Evolutionary conservation across 352 stramenopile genomes (phyloP), one percentile per base, ranked within the genome.

Genomic region (Globisporangium canariense): DNA sequence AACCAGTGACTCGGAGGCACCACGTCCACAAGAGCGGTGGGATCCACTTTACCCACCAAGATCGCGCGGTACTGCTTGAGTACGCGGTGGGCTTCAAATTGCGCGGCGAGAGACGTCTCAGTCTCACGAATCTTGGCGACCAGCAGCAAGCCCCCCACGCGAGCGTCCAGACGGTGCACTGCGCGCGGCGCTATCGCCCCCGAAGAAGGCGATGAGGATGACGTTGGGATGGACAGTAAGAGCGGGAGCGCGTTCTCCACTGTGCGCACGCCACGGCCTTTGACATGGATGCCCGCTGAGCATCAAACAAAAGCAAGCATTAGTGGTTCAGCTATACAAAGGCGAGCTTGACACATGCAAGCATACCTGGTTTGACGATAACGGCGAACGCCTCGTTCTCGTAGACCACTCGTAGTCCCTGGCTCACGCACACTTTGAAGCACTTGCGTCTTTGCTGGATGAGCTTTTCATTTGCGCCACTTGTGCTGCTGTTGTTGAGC

Each of bases 151-250:
- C 81, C 81, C 36, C 78, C 78, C 8, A 90, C 78, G 20, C 81
- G 81, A 45, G 79, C 81, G 57, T 88, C 81, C 54, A 88, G 72
- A 1, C 81, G 78, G 64, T 90, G 81, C 59, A 88, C 71, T 9
- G 81, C 77, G 40, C 83, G 78, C 13, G 76, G 75, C 13, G 16
- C 4, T 1, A 64, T 55, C 58, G 18, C 34, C 32, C 58, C 47
- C 11, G 32, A 41, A 18, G 20, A 25, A 22, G 28, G 9, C 9
- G 36, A 8, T 40, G 36, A 41, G 9, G 11, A 9, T 41, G 36
- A 4, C 9, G 7, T 41, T 41, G 36, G 30, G 7, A 7, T 14
- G 3, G 36, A 53, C 25, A 88, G 61, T 43, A 90, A 57, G 25
- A 73, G 32, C 18, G 70, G 68, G 32, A 90, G 49, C n/a, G 75